Evolutionary conservation across 352 stramenopile genomes (phyloP), one percentile per base, ranked within the genome.

Genomic region (Pythium pyrilobum): DNA sequence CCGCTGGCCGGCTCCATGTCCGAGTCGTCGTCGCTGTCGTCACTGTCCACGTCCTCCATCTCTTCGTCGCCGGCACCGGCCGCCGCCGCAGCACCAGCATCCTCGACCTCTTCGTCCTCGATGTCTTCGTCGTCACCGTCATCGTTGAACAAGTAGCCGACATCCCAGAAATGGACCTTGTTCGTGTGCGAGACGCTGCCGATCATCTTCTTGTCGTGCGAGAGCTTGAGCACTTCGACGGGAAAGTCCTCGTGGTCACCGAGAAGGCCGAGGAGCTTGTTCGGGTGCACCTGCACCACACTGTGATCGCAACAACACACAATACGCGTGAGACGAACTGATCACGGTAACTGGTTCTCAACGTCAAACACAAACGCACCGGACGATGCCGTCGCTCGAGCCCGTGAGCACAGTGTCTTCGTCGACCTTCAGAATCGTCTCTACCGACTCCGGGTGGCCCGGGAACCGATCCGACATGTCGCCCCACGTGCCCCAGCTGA

Each of bases 381-480:
- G 79, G 54, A 99, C 85, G 48, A 98, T 89, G 10, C 96, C 96
- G 66, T 98, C 96, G 47, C 88, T 97, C 16, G 90, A 98, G 32
- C 96, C 96, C 4, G 96, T 98, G 27, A 98, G 74, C 10, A 99
- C 59, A 3, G 95, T 98, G 67, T 98, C 93, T 70, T 99, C 96
- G 57, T 99, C 96, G 43, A 99, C 79, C 66, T 98, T 98, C 2
- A 98, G 67, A 10, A 99, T 60, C 1, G 91, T 77, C 54, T 99
- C 96, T 27, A 99, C 88, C 23, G 85, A 97, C 29, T 97, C 77
- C 2, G 96, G 96, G 71, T 99, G 96, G 5, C 85, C 93, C 1
- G 92, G 89, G 58, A 98, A 98, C 5, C 96, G 85, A 72, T 98
- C 96, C 37, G 84, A 96, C 66, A 98, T 96, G 62, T 99, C 96